Evolutionary conservation across 306 rosid genomes (phyloP).

Genomic region (Carpinus viminea): DNA sequence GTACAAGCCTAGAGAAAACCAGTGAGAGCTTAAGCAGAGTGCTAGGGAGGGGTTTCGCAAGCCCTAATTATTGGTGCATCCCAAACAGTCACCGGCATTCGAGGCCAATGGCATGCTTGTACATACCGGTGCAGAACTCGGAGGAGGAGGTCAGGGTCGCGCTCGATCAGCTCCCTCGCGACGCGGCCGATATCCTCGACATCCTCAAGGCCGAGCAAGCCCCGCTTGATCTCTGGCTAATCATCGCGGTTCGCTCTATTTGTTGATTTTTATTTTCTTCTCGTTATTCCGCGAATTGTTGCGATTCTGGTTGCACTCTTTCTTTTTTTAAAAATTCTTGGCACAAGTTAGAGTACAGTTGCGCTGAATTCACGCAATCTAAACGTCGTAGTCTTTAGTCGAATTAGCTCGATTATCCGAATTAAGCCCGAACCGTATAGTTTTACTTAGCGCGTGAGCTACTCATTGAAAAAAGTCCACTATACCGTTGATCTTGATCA

Average conservation of each 20-base stretch:
- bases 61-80: background rate
- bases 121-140: slow-evolving; percentile 97
- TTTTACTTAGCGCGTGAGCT: background rate
- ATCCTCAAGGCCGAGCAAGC: slow-evolving; percentile 99
- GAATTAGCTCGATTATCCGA: background rate
- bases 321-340: background rate
- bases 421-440: background rate
- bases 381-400: background rate
- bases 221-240: slow-evolving; percentile 98
- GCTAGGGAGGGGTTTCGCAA: too few species aligned
- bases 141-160: slow-evolving; percentile 98
- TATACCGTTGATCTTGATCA: too few species aligned
- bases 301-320: background rate
- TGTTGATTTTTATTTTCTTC: background rate
- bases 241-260: slow-evolving; percentile 69
- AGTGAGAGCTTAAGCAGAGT: too few species aligned
- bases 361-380: background rate
- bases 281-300: background rate
- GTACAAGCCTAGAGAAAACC: too few species aligned
- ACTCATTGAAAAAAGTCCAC: too few species aligned
- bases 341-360: background rate
- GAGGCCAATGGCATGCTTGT: slow-evolving; percentile 72
- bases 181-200: slow-evolving; percentile 92
- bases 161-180: slow-evolving; percentile 92
- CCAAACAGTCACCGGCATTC: background rate